A percentile compares a stretch with the other conserved stretches of the same genome.
Evolutionary conservation across 2,329 filamentous ascomycete species (phyloP).

Genomic region (Fusarium odoratissimum): DNA sequence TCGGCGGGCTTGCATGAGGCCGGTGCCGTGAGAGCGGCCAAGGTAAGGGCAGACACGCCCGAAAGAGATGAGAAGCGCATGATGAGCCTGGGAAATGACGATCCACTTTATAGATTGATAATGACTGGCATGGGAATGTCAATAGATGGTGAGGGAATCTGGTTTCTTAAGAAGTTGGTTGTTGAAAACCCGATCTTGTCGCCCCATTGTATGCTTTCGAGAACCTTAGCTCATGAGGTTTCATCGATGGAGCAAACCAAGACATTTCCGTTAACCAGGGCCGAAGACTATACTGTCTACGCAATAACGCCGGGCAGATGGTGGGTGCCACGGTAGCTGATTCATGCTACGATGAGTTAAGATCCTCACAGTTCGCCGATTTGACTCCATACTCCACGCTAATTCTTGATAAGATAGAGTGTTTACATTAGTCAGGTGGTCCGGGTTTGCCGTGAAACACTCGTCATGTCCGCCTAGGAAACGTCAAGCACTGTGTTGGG

Average conservation of each 20-base stretch:
- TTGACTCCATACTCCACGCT: not conserved
- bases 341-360: not conserved
- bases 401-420: not conserved
- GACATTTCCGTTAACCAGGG: not conserved
- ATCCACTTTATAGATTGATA: not conserved
- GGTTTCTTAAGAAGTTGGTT: not conserved
- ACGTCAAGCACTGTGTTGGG: not conserved
- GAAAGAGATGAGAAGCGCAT: constrained; percentile 20
- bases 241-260: not conserved
- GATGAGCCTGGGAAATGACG: not conserved
- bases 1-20: not conserved
- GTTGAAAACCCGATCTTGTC: not conserved
- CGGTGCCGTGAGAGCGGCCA: not conserved
- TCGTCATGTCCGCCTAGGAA: not conserved
- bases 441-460: not conserved
- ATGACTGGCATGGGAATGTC: not conserved
- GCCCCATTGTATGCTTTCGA: not conserved
- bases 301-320: not conserved
- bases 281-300: not conserved
- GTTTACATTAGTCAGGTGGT: not conserved
- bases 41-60: not conserved
- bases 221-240: not conserved
- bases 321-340: not conserved
- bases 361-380: not conserved
- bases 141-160: no score